phyloP scores from a whole-genome alignment of 140 eudicot genomes.

The Stevia rebaudiana region DNA sequence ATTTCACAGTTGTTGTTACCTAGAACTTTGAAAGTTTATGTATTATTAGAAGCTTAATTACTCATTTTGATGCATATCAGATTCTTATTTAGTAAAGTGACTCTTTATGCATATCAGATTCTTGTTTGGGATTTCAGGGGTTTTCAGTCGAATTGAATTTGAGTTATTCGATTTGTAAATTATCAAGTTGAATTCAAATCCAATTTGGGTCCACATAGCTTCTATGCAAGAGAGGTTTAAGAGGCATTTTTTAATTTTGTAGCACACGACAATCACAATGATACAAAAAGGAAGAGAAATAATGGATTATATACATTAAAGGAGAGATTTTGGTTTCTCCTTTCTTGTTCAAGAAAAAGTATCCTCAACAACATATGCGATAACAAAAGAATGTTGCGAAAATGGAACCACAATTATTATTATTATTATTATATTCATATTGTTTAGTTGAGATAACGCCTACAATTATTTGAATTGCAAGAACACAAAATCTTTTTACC shows the following conservation, averaged over 20 bases:
- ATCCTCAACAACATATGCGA: conserved; percentile 8
- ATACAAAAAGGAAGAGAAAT: background rate
- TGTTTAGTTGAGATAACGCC: conserved; percentile 55
- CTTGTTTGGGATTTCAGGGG: no score
- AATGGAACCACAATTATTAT: conserved; percentile 6
- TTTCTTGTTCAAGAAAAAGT: background rate
- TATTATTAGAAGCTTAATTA: background rate
- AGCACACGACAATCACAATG: no score
- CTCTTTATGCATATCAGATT: background rate
- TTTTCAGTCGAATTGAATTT: no score
- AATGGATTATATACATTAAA: background rate
- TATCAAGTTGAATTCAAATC: no score
- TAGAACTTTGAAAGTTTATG: background rate
- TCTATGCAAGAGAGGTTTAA: no score
- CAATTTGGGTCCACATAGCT: no score
- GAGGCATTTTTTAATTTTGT: no score
- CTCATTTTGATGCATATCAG: background rate
- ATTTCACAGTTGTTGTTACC: background rate
- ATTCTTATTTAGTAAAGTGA: background rate
- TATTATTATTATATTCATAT: background rate
- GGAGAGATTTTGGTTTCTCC: background rate
- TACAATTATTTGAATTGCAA: conserved; percentile 60
- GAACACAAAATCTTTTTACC: conserved; percentile 71
- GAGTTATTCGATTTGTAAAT: no score
- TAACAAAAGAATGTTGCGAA: conserved; percentile 5